phyloP scores from a whole-genome alignment of 2,329 filamentous ascomycete genomes.

The Aspergillus sp. region DNA sequence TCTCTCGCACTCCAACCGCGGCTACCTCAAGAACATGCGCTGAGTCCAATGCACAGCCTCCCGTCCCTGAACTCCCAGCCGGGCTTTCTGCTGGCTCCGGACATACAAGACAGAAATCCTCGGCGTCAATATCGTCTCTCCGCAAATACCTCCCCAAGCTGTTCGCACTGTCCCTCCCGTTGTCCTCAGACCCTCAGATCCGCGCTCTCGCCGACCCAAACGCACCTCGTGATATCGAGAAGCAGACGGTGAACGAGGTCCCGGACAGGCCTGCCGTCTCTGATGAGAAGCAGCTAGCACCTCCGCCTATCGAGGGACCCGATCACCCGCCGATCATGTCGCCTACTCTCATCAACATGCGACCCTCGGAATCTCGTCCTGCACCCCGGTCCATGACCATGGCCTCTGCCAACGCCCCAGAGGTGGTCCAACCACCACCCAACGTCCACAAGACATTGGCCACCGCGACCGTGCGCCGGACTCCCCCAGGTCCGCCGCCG shows the following conservation, averaged over 20 bases:
- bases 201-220: constrained; percentile 30
- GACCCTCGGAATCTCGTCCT: neutral
- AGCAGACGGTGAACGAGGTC: constrained; percentile 17
- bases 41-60: constrained; percentile 15
- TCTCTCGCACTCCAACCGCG: constrained; percentile 32
- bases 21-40: constrained; percentile 21
- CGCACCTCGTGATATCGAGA: constrained; percentile 25
- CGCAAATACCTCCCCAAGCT: constrained; percentile 31
- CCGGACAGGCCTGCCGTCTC: constrained; percentile 2
- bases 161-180: constrained; percentile 25
- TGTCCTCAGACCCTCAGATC: constrained; percentile 38
- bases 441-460: constrained; percentile 26
- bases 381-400: constrained; percentile 27
- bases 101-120: constrained; percentile 27
- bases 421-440: constrained; percentile 27
- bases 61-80: constrained; percentile 17
- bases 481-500: constrained; percentile 25
- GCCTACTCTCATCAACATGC: neutral
- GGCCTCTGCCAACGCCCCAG: constrained; percentile 35
- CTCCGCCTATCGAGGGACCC: constrained; percentile 5
- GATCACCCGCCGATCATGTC: neutral
- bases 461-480: constrained; percentile 11
- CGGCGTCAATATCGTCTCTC: constrained; percentile 32
- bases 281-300: constrained; percentile 2
- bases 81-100: constrained; percentile 19